phyloP scores from a whole-genome alignment of 495 filamentous ascomycete genomes.

The Apodospora peruviana region DNA sequence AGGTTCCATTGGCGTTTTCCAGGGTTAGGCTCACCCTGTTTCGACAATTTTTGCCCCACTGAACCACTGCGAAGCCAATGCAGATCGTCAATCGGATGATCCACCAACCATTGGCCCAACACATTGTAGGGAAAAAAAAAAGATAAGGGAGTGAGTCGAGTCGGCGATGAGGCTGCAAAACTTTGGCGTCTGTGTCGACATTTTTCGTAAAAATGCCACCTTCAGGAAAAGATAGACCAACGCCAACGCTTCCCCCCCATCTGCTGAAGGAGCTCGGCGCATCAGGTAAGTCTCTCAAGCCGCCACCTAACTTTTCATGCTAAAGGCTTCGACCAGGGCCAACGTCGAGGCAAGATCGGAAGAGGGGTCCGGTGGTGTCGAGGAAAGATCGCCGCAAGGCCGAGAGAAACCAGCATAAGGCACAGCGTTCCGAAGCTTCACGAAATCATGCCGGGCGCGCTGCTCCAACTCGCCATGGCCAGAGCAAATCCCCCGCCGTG shows the following conservation, averaged over 20 bases:
- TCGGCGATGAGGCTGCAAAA: neutral
- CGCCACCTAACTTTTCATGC: neutral
- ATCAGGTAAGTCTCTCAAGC: slow-evolving; percentile 9
- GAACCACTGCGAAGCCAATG: neutral
- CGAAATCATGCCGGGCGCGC: slow-evolving; percentile 12
- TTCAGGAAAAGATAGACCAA: slow-evolving; percentile 1
- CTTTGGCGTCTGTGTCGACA: neutral
- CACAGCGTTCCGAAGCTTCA: slow-evolving; percentile 10
- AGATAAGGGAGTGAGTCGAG: neutral
- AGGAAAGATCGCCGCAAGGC: slow-evolving; percentile 48
- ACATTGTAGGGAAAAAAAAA: slow-evolving; percentile 4
- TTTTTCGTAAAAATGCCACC: slow-evolving; percentile 11
- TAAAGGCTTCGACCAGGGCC: slow-evolving; percentile 4
- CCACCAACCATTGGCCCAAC: neutral
- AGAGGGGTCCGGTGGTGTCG: slow-evolving; percentile 10
- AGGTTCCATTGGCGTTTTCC: neutral
- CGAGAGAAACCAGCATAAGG: slow-evolving; percentile 38
- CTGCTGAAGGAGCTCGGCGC: slow-evolving; percentile 25
- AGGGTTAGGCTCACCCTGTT: neutral
- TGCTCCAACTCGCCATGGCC: neutral
- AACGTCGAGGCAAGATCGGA: neutral
- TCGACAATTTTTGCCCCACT: neutral
- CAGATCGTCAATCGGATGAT: neutral
- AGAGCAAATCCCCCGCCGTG: neutral
- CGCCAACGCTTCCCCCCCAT: slow-evolving; percentile 16